These are phyloP conservation scores for Circinella umbellata DNA, from an alignment of 371 early-diverging fungal species.

Conservation along the genomic window DNA sequence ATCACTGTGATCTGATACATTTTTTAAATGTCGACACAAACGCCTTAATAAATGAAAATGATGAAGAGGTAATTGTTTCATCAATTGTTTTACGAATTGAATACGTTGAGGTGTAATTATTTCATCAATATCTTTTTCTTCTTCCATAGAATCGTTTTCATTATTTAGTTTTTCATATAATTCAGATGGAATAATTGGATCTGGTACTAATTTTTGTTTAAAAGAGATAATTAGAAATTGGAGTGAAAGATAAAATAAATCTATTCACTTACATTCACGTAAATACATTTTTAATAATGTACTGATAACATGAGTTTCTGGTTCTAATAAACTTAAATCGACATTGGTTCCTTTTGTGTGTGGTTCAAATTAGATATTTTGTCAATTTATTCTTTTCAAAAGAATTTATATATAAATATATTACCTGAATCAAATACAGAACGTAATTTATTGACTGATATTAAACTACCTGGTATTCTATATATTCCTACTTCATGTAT, in stretches of 20 bases:
- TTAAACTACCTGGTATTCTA: conserved; percentile 60
- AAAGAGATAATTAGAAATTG: not conserved
- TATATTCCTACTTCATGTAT: conserved; percentile 65
- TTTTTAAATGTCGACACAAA: conserved; percentile 70
- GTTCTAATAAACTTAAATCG: conserved; percentile 17
- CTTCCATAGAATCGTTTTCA: not conserved
- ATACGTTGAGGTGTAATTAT: conserved; percentile 27
- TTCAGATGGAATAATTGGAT: conserved; percentile 42
- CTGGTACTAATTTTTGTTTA: conserved; percentile 41
- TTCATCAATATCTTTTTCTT: conserved; percentile 6
- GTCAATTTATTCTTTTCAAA: no score
- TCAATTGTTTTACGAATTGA: conserved; percentile 36
- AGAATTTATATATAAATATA: no score
- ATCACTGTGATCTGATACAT: conserved; percentile 62
- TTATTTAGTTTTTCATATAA: conserved; percentile 31
- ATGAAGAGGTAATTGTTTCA: conserved; percentile 55
- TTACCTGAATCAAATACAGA: conserved; percentile 58
- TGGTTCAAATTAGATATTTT: no score
- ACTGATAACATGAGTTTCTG: conserved; percentile 84
- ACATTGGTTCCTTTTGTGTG: not conserved
- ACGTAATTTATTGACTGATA: conserved; percentile 58
- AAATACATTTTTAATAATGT: conserved; percentile 83
- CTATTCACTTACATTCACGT: conserved; percentile 63
- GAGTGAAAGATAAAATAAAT: no score
- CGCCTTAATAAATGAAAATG: conserved; percentile 61